These are phyloP conservation scores for Gaeumannomyces sp. DNA, from an alignment of 2,329 filamentous ascomycete species.

Conservation along the genomic window DNA sequence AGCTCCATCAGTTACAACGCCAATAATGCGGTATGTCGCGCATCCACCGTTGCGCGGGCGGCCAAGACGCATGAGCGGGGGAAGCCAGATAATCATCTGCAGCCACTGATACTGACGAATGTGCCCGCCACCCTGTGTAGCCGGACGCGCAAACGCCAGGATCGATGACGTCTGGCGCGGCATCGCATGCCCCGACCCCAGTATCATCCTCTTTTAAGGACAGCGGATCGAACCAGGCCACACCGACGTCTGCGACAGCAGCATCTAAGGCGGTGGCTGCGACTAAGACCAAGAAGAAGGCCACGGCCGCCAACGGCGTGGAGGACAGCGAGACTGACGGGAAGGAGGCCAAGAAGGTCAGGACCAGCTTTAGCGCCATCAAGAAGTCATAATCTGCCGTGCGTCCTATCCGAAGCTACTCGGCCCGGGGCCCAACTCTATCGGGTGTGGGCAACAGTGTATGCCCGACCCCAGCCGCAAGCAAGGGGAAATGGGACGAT, in stretches of 20 bases:
- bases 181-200: constrained; percentile 47
- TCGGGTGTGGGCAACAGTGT: neutral
- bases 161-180: constrained; percentile 37
- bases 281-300: constrained; percentile 49
- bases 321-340: constrained; percentile 56
- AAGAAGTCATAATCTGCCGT: constrained; percentile 33
- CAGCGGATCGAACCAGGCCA: constrained; percentile 43
- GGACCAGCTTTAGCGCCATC: constrained; percentile 51
- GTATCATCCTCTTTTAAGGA: constrained; percentile 46
- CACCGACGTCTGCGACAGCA: constrained; percentile 47
- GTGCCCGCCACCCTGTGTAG: neutral
- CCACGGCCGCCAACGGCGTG: constrained; percentile 18
- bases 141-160: constrained; percentile 31
- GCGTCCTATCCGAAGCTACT: neutral
- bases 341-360: constrained; percentile 45
- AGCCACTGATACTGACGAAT: neutral
- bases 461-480: neutral
- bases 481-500: neutral
- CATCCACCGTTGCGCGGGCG: neutral
- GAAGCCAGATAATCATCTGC: neutral
- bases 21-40: constrained; percentile 16
- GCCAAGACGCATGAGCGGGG: neutral
- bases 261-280: constrained; percentile 31
- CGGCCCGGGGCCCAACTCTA: neutral
- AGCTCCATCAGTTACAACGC: constrained; percentile 57